Evolutionary conservation across 148 eudicot species (phyloP).

Genomic region (Camellia lanceoleosa): DNA sequence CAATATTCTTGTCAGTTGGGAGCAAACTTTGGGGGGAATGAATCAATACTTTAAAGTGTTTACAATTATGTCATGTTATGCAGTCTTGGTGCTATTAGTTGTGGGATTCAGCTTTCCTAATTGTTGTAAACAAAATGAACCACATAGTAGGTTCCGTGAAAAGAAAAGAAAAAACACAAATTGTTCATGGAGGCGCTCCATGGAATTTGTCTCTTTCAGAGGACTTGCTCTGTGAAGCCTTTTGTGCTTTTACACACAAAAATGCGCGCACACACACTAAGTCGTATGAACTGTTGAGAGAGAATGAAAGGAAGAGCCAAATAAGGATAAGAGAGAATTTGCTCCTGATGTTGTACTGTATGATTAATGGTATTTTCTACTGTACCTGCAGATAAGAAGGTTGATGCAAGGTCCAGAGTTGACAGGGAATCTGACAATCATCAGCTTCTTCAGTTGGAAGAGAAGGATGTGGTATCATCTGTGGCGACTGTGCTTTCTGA

Average conservation of each 20-base stretch:
- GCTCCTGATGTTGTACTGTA: neutral
- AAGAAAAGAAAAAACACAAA: neutral
- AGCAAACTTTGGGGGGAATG: neutral
- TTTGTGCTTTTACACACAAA: neutral
- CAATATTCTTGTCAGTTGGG: neutral
- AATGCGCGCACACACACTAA: neutral
- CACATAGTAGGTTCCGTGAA: neutral
- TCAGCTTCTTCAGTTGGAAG: conserved; percentile 77
- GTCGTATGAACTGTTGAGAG: neutral
- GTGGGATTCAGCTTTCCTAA: no score
- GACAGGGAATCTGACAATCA: conserved; percentile 76
- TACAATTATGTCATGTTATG: neutral
- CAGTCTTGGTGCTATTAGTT: neutral
- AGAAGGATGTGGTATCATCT: conserved; percentile 83
- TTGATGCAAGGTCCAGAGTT: conserved; percentile 67
- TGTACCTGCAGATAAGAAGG: conserved; percentile 54
- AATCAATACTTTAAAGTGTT: neutral
- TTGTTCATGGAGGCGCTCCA: neutral
- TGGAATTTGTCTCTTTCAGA: neutral
- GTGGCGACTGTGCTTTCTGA: conserved; percentile 80
- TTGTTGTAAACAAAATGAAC: neutral
- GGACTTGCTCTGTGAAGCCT: neutral
- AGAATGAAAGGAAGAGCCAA: neutral
- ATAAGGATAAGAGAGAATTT: neutral
- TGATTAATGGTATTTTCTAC: neutral